These are phyloP conservation scores for Micractinium conductrix DNA, from an alignment of 139 green algal species.

Conservation along the genomic window DNA sequence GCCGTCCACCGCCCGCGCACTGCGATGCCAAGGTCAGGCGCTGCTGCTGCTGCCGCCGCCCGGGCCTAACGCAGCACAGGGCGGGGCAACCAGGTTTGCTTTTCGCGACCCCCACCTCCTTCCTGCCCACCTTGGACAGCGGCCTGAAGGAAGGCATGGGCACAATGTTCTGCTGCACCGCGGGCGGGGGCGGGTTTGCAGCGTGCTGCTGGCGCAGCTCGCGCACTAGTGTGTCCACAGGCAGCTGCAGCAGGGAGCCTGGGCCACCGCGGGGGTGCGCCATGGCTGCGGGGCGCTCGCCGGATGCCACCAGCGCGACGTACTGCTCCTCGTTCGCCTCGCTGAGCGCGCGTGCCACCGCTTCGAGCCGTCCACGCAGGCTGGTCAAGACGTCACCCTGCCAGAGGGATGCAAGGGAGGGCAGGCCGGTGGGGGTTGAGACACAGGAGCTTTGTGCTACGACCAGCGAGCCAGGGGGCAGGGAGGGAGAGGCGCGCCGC, in stretches of 20 bases:
- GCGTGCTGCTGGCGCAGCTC: slow-evolving; percentile 23
- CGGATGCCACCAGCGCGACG: slow-evolving; percentile 43
- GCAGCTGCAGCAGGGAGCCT: slow-evolving; percentile 10
- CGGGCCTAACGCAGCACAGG: too few relatives aligned
- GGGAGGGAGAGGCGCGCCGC: too few relatives aligned
- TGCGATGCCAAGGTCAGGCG: too few relatives aligned
- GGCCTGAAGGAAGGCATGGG: slow-evolving; percentile 18
- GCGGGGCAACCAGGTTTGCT: too few relatives aligned
- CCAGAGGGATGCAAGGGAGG: not conserved
- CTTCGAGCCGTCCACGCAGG: slow-evolving; percentile 14
- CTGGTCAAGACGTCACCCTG: not conserved
- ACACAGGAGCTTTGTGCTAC: not conserved
- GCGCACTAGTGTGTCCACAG: slow-evolving; percentile 9
- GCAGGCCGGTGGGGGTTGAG: not conserved
- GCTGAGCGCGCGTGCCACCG: slow-evolving; percentile 30
- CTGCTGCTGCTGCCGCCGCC: too few relatives aligned
- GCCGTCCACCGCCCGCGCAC: too few relatives aligned
- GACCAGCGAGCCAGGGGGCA: not conserved
- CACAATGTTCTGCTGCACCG: slow-evolving; percentile 35
- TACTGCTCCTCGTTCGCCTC: slow-evolving; percentile 42
- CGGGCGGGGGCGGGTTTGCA: not conserved
- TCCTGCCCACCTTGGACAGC: too few relatives aligned
- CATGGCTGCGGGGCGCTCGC: not conserved
- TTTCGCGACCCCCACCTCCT: too few relatives aligned
- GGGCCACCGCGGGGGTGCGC: not conserved